Conservation (phyloP, 139 green algal genomes). For the Closterium sp. region DNA sequence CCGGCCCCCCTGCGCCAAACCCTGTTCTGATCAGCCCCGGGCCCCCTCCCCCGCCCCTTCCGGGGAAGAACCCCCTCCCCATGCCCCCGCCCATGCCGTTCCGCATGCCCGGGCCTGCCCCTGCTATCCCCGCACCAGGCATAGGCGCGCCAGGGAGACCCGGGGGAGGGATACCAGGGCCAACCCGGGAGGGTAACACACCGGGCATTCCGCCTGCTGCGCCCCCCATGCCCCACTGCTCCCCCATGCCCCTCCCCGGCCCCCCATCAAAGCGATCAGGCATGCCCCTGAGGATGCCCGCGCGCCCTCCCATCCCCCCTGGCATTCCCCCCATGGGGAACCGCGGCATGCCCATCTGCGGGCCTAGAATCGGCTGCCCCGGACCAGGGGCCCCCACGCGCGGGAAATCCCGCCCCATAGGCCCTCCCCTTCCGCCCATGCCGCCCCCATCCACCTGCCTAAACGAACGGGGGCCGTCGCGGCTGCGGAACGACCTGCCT, state of each 20-base stretch:
- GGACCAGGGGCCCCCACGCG: background rate
- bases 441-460: background rate
- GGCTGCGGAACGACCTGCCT: background rate
- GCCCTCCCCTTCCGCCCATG: background rate
- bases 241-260: background rate
- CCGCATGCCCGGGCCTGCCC: background rate
- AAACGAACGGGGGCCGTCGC: background rate
- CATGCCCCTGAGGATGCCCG: background rate
- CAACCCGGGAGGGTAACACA: background rate
- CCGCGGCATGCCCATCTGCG: background rate
- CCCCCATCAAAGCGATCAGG: background rate
- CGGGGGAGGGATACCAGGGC: background rate
- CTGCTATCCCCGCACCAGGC: background rate
- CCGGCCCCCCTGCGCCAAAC: background rate
- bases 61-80: background rate
- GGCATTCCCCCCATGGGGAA: background rate
- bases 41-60: background rate
- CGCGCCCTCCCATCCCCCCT: background rate
- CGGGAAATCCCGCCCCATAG: background rate
- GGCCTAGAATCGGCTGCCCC: background rate
- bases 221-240: slow-evolving; percentile 3
- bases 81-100: background rate
- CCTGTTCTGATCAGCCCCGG: background rate
- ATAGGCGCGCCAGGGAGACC: background rate
- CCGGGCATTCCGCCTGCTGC: background rate